phyloP scores from a whole-genome alignment of 495 filamentous ascomycete species.

The Aspergillus taichungensis region DNA sequence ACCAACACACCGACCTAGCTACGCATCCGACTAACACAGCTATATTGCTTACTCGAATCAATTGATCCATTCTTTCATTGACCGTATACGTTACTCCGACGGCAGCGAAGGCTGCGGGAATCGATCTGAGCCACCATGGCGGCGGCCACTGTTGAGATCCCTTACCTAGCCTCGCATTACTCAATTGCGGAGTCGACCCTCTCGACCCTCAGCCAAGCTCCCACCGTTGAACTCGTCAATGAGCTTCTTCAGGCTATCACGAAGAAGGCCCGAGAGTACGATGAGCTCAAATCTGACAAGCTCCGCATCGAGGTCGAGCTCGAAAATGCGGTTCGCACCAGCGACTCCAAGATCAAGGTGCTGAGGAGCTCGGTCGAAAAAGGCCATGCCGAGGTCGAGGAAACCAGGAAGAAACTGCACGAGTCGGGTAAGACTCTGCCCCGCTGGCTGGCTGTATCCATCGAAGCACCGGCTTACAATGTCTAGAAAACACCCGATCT shows the following conservation, averaged over 20 bases:
- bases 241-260: constrained; percentile 58
- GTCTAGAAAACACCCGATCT: constrained; percentile 52
- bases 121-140: constrained; percentile 50
- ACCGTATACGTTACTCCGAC: too few relatives aligned
- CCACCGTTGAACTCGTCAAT: constrained; percentile 69
- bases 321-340: constrained; percentile 72
- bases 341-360: constrained; percentile 69
- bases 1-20: not conserved
- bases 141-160: constrained; percentile 61
- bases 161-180: constrained; percentile 68
- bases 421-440: constrained; percentile 56
- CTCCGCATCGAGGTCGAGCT: constrained; percentile 83
- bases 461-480: constrained; percentile 11
- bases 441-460: not conserved
- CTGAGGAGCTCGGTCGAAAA: constrained; percentile 76
- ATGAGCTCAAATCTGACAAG: constrained; percentile 72
- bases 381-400: constrained; percentile 67
- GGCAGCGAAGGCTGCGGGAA: not conserved
- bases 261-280: constrained; percentile 68
- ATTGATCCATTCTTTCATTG: not conserved
- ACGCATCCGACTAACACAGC: not conserved
- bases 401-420: constrained; percentile 67
- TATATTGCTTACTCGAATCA: not conserved
- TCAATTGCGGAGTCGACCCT: constrained; percentile 61
- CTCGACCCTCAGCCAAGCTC: constrained; percentile 54